Base-by-base conservation (phyloP, 805 yeast genomes). In the Torulaspora indica region DNA sequence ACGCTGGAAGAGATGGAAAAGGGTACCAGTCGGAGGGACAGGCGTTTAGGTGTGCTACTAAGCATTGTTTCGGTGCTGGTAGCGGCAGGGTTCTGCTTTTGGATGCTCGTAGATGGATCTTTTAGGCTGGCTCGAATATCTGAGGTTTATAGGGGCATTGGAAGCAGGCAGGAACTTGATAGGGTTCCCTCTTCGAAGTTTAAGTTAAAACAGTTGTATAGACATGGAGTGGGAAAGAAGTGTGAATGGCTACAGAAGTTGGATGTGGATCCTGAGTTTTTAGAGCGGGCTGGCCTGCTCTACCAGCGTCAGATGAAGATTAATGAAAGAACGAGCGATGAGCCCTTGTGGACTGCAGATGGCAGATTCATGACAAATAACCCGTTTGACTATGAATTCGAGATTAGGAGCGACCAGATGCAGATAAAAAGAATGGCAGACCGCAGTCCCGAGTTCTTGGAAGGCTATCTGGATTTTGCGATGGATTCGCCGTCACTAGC, bases 381-480 rank as follows among this genome's bases (percentile, higher is more conserved):
- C 28, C 67, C 67, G 1, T 59, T 61, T 34, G 43, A 29, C 9
- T 55, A 46, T 40, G 43, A 46, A 18, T 61, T 60, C 37, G 25
- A 40, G 1, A 25, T 63, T 22, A 39, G 43, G 4, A 23, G 45
- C 3, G 37, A 42, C 4, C 40, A 28, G 1, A 53, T 58, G 12
- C 38, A 29, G 2, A 44, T 68, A 45, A 64, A 59, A 31, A 60
- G 85, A 40, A 49, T 80, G 51, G 55, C 54, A 2, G 63, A 74
- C 30, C 61, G 83, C 14, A 63, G 70, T 35, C 90, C 90, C 0
- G 79, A 77, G 35, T 77, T 75, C 57, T 68, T 86, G 45, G 89
- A 84, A 56, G 73, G 82, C 2, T 85, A 82, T 58, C 60, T 85
- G 36, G 72, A 75, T 13, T 80, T 74, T 59, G 81, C 87, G 0